Evolutionary conservation across 140 eudicot genomes (phyloP), one percentile per base, ranked within the genome.

Genomic region (Flaveria floridana): DNA sequence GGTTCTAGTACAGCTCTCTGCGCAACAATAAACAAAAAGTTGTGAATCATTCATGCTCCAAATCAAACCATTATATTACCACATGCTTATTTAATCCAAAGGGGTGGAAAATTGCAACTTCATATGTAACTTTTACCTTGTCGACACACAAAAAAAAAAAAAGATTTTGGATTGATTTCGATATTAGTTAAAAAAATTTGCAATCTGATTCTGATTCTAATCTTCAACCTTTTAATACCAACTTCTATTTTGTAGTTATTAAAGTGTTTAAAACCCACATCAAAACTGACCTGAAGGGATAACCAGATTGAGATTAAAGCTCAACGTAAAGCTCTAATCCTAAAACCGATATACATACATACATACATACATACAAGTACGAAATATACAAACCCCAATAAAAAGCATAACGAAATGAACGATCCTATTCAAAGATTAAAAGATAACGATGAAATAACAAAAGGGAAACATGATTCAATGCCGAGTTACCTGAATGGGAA

Each of bases 1-100:
- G 99, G 99, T 57, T 88, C 97, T 47, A 94, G 76, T 25, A 94
- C 99, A 63, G 97, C 99, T 85, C 82, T 90, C 99, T 94, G 81
- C 16, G n/a, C 63, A 67, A 73, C 41, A 19, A 13, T 1, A 68
- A 46, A 21, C 50, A 44, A 20, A 21, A 68, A 16, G 5, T 20
- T 42, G 37, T 41, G 44, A 66, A 42, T 18, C 34, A 44, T 67
- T 41, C 34, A 67, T 67, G 44, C 34, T 3, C 37, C 71, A 41
- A 39, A 42, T 41, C 53, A 8, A 44, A 34, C 41, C 41, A 0
- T 34, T 34, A 34, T 34, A 5, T 34, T 34, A 34, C 8, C 6
- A 34, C 41, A 34, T 44, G 58, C 58, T 52, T 15, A 6, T 18
- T 51, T n/a, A n/a, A 52, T n/a, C 58, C 18, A 52, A 51, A 10